Evolutionary conservation across 1,284 basidiomycete genomes (phyloP).

Genomic region (Boletellus deceptivus): DNA sequence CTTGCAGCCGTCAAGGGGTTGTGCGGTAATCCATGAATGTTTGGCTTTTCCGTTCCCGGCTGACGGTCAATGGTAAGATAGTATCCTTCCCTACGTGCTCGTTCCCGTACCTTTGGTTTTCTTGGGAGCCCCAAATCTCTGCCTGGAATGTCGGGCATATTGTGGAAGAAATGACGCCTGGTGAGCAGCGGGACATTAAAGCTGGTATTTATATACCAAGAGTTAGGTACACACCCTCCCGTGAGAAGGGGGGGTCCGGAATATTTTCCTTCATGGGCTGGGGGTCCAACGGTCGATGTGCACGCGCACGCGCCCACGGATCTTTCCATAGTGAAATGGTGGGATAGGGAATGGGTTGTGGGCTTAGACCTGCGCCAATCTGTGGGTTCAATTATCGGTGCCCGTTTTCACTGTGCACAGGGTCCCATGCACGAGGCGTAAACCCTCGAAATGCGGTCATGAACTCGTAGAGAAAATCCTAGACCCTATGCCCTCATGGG

Average conservation of each 20-base stretch:
- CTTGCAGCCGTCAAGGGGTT: too few species aligned
- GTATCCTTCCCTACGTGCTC: not conserved
- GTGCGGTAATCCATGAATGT: not conserved
- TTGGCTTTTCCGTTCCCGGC: not conserved
- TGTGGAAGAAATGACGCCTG: not conserved
- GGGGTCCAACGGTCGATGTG: not conserved
- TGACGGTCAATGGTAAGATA: not conserved
- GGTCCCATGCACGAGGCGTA: not conserved
- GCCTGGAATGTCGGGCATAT: too few species aligned
- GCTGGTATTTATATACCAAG: not conserved
- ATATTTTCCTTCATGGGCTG: not conserved
- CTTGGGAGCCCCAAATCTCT: not conserved
- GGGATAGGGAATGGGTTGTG: not conserved
- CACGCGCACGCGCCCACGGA: not conserved
- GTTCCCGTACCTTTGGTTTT: slow-evolving; percentile 1
- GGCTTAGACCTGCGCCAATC: not conserved
- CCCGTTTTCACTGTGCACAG: not conserved
- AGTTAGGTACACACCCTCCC: not conserved
- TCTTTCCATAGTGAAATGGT: not conserved
- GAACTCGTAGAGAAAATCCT: too few species aligned
- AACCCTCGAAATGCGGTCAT: not conserved
- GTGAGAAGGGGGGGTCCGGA: not conserved
- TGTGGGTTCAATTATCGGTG: not conserved
- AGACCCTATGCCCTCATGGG: too few species aligned
- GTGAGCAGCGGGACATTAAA: not conserved